Evolutionary conservation across 768 basidiomycete genomes (phyloP).

Genomic region (Omphalotus guepiniiformis): DNA sequence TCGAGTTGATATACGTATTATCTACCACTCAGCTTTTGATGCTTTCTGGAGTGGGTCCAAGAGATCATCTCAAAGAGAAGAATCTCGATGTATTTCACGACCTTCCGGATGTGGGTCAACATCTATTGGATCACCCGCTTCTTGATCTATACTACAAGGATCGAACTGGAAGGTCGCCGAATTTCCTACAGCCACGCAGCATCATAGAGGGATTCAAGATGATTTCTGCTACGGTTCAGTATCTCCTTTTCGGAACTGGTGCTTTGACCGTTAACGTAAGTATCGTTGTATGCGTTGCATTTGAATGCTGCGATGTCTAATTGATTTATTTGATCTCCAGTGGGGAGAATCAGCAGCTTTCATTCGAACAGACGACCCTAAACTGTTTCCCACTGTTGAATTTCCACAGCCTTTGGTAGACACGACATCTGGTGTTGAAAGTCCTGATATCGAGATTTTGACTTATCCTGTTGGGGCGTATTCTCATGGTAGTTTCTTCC

Average conservation of each 20-base stretch:
- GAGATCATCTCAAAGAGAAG: slow-evolving; percentile 45
- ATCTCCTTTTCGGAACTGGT: slow-evolving; percentile 32
- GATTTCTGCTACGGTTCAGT: slow-evolving; percentile 33
- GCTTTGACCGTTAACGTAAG: slow-evolving; percentile 52
- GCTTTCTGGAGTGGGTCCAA: slow-evolving; percentile 76
- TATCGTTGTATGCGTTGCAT: neutral
- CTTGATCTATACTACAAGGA: slow-evolving; percentile 51
- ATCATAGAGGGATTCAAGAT: slow-evolving; percentile 26
- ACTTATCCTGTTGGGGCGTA: slow-evolving; percentile 36
- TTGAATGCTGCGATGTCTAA: too few species aligned
- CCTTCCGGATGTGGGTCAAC: slow-evolving; percentile 71
- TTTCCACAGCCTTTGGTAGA: slow-evolving; percentile 27
- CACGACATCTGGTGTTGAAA: slow-evolving; percentile 33
- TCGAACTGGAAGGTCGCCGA: slow-evolving; percentile 39
- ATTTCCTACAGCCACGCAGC: slow-evolving; percentile 30
- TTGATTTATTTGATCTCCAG: slow-evolving; percentile 16
- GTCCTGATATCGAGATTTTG: slow-evolving; percentile 42
- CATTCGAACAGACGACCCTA: slow-evolving; percentile 43
- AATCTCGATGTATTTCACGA: slow-evolving; percentile 55
- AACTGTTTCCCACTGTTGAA: slow-evolving; percentile 41
- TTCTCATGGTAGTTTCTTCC: slow-evolving; percentile 34
- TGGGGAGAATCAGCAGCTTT: slow-evolving; percentile 51
- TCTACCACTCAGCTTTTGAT: slow-evolving; percentile 46
- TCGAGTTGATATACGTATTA: too few species aligned
- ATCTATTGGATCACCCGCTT: slow-evolving; percentile 67